Conservation (phyloP, 768 basidiomycete genomes). For the Auricularia sp. region DNA sequence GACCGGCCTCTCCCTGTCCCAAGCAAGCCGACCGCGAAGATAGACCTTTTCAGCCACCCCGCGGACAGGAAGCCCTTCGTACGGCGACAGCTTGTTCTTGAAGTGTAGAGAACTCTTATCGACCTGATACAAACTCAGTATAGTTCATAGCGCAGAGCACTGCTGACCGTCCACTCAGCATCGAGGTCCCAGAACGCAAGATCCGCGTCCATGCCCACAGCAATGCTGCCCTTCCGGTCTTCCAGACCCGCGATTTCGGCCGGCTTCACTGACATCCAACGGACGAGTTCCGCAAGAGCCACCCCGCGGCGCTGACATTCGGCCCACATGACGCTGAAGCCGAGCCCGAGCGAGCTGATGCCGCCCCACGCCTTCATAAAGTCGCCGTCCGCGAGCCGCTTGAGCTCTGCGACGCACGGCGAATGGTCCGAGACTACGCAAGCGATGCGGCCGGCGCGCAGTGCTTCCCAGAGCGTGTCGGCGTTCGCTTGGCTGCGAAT, state of each 20-base stretch:
- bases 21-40: constrained; percentile 67
- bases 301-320: constrained; percentile 57
- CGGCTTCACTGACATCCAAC: constrained; percentile 68
- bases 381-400: constrained; percentile 60
- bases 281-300: constrained; percentile 47
- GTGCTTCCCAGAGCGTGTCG: constrained; percentile 69
- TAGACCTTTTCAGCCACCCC: constrained; percentile 73
- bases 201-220: constrained; percentile 74
- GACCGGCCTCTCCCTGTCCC: constrained; percentile 26
- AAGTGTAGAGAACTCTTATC: constrained; percentile 65
- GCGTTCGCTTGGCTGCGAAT: constrained; percentile 69
- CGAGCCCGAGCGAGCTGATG: constrained; percentile 83
- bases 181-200: constrained; percentile 75
- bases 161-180: constrained; percentile 18
- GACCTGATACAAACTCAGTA: constrained; percentile 38
- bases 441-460: constrained; percentile 77
- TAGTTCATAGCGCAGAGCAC: neutral
- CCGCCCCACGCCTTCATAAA: constrained; percentile 94
- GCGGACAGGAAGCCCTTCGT: constrained; percentile 59
- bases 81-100: constrained; percentile 92
- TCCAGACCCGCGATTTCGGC: constrained; percentile 74
- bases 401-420: constrained; percentile 76
- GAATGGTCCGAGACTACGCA: constrained; percentile 95
- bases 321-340: constrained; percentile 82
- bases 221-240: constrained; percentile 59